phyloP scores from a whole-genome alignment of 2,329 filamentous ascomycete genomes.

The Ascosphaera aggregata region DNA sequence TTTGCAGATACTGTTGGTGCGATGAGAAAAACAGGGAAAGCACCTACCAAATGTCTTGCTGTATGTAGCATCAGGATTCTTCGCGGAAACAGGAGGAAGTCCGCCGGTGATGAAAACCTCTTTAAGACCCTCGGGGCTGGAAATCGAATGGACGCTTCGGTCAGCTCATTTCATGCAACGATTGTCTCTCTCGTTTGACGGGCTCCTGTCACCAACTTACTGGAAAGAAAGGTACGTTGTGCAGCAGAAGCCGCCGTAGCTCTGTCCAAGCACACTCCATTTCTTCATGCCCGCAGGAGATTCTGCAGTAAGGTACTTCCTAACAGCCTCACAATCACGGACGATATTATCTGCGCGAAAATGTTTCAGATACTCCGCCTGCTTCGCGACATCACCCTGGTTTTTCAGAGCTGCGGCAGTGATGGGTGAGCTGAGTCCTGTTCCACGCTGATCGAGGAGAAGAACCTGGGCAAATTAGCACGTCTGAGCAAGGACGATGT shows the following conservation, averaged over 20 bases:
- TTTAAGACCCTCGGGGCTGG: conserved; percentile 44
- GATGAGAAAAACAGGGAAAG: not conserved
- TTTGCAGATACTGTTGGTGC: not conserved
- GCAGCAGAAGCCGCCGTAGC: conserved; percentile 72
- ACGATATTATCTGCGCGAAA: conserved; percentile 87
- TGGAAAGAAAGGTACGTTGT: conserved; percentile 65
- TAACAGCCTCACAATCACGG: conserved; percentile 66
- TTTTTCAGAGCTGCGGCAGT: conserved; percentile 46
- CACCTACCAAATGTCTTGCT: conserved; percentile 34
- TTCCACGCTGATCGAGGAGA: conserved; percentile 77
- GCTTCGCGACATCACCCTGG: conserved; percentile 38
- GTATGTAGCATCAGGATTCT: conserved; percentile 53
- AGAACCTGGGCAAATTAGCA: conserved; percentile 26
- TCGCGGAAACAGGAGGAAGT: conserved; percentile 46
- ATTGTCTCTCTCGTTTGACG: not conserved
- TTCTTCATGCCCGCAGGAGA: conserved; percentile 46
- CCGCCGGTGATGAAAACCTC: conserved; percentile 76
- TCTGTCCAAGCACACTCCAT: conserved; percentile 79
- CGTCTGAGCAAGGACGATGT: not conserved
- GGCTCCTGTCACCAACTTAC: conserved; percentile 18
- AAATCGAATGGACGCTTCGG: not conserved
- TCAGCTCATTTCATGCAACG: not conserved
- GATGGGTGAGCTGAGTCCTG: conserved; percentile 62
- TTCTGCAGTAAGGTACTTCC: conserved; percentile 46
- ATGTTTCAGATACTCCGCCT: conserved; percentile 58